A percentile compares a stretch with the other conserved stretches of the same genome.
These are phyloP conservation scores for Puccinia polysora DNA, from an alignment of 1,284 basidiomycete genomes.

Conservation along the genomic window DNA sequence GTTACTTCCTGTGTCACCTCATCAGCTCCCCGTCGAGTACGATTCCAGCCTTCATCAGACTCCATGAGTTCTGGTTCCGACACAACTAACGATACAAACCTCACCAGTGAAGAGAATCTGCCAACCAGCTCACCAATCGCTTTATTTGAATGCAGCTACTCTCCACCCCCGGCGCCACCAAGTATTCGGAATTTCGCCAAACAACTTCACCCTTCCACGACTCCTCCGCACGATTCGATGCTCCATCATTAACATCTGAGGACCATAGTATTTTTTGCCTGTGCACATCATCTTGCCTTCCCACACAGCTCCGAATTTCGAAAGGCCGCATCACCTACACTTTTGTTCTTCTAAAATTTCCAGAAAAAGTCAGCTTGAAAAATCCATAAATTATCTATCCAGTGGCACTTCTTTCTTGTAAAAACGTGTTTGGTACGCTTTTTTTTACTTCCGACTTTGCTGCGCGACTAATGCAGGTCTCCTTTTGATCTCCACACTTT, in stretches of 20 bases:
- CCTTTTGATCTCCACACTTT: too few species aligned
- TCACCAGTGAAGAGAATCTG: conserved; percentile 4
- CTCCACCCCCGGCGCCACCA: not conserved
- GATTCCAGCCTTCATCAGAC: not conserved
- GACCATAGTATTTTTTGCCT: not conserved
- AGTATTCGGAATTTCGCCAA: conserved; percentile 7
- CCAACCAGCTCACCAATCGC: not conserved
- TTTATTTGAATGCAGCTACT: conserved; percentile 11
- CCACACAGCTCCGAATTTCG: too few species aligned
- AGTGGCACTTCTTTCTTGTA: too few species aligned
- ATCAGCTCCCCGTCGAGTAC: not conserved
- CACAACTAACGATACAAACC: conserved; percentile 21
- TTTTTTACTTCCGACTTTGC: too few species aligned
- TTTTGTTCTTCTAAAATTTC: too few species aligned
- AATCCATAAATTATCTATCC: too few species aligned
- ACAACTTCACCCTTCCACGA: not conserved
- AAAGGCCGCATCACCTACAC: too few species aligned
- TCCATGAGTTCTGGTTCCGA: conserved; percentile 6
- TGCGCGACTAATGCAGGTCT: too few species aligned
- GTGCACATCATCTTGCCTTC: too few species aligned
- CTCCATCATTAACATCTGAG: not conserved
- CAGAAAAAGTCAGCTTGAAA: too few species aligned
- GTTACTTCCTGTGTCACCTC: not conserved
- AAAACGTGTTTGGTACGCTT: too few species aligned
- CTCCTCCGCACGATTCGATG: not conserved